Percentiles rank a stretch among this genome's conserved stretches.
phyloP scores from a whole-genome alignment of 1,139 yeast species.

The Candida tetrigidarum region DNA sequence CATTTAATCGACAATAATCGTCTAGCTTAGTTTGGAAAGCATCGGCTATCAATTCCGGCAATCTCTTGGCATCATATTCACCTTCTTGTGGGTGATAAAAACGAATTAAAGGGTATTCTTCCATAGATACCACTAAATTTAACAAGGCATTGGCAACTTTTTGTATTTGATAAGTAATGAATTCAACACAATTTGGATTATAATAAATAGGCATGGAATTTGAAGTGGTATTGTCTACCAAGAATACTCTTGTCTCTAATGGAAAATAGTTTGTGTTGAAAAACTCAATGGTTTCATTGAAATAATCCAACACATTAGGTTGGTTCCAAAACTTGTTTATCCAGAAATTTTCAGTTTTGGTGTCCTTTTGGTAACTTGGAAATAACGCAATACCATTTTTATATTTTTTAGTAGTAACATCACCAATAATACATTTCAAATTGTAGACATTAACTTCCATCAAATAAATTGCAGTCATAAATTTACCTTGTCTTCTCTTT shows the following conservation, averaged over 20 bases:
- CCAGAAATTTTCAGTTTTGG: slow-evolving; percentile 28
- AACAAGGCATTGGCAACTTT: slow-evolving; percentile 67
- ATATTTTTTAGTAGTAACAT: slow-evolving; percentile 42
- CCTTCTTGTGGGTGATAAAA: slow-evolving; percentile 60
- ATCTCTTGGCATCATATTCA: slow-evolving; percentile 56
- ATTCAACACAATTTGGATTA: slow-evolving; percentile 65
- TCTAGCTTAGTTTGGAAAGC: slow-evolving; percentile 75
- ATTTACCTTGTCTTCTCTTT: slow-evolving; percentile 38
- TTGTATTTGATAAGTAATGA: slow-evolving; percentile 61
- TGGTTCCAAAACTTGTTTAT: slow-evolving; percentile 33
- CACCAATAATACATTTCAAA: slow-evolving; percentile 47
- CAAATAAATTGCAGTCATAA: slow-evolving; percentile 47
- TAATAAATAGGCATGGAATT: slow-evolving; percentile 76
- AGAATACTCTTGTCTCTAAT: slow-evolving; percentile 43
- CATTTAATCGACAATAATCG: slow-evolving; percentile 69
- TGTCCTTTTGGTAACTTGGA: slow-evolving; percentile 31
- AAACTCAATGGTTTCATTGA: slow-evolving; percentile 31
- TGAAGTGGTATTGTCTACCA: slow-evolving; percentile 40
- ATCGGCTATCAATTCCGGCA: slow-evolving; percentile 76
- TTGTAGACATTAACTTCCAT: slow-evolving; percentile 42
- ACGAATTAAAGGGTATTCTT: slow-evolving; percentile 88
- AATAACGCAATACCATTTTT: slow-evolving; percentile 45
- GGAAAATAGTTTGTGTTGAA: slow-evolving; percentile 36
- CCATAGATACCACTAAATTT: slow-evolving; percentile 74
- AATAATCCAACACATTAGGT: slow-evolving; percentile 35